These are phyloP conservation scores for Phytopythium cucurbitacearum DNA, from an alignment of 352 stramenopile genomes.

Conservation along the genomic window DNA sequence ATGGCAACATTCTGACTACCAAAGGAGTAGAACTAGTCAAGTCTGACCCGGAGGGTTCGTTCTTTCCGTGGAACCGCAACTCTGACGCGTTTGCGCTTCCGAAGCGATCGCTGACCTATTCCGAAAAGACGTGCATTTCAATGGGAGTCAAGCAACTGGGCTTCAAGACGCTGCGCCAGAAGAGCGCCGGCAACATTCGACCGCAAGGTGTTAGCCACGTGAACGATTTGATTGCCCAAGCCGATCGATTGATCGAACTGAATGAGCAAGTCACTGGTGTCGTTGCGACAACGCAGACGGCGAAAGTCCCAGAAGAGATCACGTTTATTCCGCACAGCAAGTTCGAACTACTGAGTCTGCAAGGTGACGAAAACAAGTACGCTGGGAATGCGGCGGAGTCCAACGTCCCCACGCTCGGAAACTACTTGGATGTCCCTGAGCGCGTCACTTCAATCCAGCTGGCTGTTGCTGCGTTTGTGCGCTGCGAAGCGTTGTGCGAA, in stretches of 20 bases:
- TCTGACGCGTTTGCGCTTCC: constrained; percentile 49
- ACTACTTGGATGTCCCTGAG: constrained; percentile 84
- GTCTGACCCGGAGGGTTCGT: constrained; percentile 46
- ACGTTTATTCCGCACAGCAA: constrained; percentile 55
- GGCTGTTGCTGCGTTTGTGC: constrained; percentile 75
- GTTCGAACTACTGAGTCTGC: constrained; percentile 45
- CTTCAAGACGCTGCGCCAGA: constrained; percentile 63
- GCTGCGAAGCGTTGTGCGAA: constrained; percentile 74
- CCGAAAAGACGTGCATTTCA: constrained; percentile 53
- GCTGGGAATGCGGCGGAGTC: constrained; percentile 69
- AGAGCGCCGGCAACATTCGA: constrained; percentile 35
- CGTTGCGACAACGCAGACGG: constrained; percentile 11
- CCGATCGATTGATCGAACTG: constrained; percentile 41
- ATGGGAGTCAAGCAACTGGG: constrained; percentile 75
- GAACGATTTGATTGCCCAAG: constrained; percentile 46
- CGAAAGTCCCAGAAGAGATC: constrained; percentile 31
- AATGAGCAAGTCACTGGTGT: constrained; percentile 15
- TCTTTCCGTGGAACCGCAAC: constrained; percentile 56
- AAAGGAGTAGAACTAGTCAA: constrained; percentile 66
- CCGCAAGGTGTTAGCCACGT: constrained; percentile 35
- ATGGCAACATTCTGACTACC: constrained; percentile 63
- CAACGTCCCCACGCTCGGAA: constrained; percentile 59
- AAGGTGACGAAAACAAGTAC: constrained; percentile 68
- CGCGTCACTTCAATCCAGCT: constrained; percentile 67
- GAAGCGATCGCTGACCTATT: constrained; percentile 40